Percentiles rank a stretch among this genome's conserved stretches.
Conservation (phyloP, 2,329 filamentous ascomycete species). For the Pezicula rhizophila region DNA sequence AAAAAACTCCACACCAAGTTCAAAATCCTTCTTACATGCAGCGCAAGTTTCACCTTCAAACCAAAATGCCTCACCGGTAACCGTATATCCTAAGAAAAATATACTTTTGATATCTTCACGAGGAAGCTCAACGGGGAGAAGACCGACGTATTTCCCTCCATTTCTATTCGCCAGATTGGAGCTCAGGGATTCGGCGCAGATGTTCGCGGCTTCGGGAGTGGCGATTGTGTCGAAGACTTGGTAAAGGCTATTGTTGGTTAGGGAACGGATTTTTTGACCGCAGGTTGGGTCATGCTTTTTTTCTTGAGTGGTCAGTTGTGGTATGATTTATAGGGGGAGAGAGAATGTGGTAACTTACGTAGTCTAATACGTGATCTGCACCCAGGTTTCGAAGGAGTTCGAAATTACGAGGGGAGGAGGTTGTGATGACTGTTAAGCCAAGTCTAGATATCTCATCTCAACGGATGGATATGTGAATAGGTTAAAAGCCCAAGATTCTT, state of each 20-base stretch:
- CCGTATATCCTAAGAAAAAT: constrained; percentile 33
- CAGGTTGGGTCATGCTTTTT: constrained; percentile 30
- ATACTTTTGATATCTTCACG: constrained; percentile 22
- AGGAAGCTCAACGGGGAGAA: constrained; percentile 29
- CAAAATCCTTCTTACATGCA: constrained; percentile 22
- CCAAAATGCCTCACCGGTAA: constrained; percentile 29
- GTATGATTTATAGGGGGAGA: neutral
- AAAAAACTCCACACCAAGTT: constrained; percentile 30
- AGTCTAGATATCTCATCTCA: constrained; percentile 10
- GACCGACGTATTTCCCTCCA: constrained; percentile 53
- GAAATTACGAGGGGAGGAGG: constrained; percentile 40
- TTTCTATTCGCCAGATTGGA: constrained; percentile 7
- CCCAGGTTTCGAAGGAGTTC: constrained; percentile 38
- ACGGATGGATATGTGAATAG: too few relatives aligned
- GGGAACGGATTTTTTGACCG: constrained; percentile 36
- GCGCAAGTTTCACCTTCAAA: constrained; percentile 10
- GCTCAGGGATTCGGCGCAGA: constrained; percentile 14
- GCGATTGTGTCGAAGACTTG: constrained; percentile 17
- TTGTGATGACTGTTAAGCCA: constrained; percentile 32
- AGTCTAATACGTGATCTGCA: constrained; percentile 42
- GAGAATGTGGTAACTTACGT: constrained; percentile 20
- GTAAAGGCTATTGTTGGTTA: constrained; percentile 31
- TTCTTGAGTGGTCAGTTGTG: neutral
- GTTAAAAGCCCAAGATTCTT: neutral
- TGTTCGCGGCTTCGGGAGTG: constrained; percentile 4